Evolutionary conservation across 352 stramenopile species (phyloP), one percentile per base, ranked within the genome.

Genomic region (Globisporangium echinulatum): DNA sequence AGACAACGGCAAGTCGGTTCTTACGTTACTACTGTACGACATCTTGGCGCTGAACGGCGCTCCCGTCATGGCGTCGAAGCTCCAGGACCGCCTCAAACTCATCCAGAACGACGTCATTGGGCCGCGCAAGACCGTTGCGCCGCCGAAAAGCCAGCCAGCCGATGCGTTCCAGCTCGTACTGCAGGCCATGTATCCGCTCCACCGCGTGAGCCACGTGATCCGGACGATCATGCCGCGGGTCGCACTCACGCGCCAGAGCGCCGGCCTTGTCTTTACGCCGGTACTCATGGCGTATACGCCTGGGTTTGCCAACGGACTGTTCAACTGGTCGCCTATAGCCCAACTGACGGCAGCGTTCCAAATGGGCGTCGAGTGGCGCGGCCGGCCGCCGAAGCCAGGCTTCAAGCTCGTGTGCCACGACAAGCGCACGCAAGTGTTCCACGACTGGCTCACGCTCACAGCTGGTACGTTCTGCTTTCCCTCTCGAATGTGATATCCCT

Each of bases 101-200:
- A 84, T 94, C 53, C 85, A 94, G 68, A 94, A 94, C 69, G 84
- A 92, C 72, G 82, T 94, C n/a, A 86, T 94, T 55, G 83, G 74
- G 0, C 85, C 85, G 38, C 78, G 82, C 40, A 92, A 91, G 77
- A 80, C 81, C 51, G 71, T 92, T 14, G 72, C 81, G 40, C 52
- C 78, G 37, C 82, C 82, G 5, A 94, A 94, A 60, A 77, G 77
- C 47, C 85, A 94, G 19, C 82, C 82, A 15, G 70, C 85, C 5
- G 82, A 90, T 52, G 82, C 77, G 59, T 94, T 94, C 63, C 79
- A 89, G 60, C 75, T 94, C 17, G 75, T 94, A 49, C 71, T 92
- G 57, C 82, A 90, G 68, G 89, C 81, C 56, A 92, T 92, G 82
- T 92, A 92, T 60, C 82, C 82, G 9, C 71, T 88, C 25, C 88